Conservation (phyloP, 2,329 filamentous ascomycete species). For the Sporothrix mexicana region DNA sequence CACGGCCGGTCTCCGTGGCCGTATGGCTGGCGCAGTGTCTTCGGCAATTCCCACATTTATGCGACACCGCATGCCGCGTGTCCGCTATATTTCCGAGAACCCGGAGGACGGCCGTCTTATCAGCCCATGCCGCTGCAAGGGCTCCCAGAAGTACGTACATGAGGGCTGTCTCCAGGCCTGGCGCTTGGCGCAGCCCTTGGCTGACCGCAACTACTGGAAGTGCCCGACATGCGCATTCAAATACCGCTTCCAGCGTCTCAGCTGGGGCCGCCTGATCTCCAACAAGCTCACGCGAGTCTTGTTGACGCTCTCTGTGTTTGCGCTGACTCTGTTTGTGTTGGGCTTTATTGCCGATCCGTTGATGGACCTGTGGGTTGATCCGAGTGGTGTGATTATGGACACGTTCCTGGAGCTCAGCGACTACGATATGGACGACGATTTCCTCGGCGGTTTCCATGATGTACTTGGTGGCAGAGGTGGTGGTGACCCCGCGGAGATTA, state of each 20-base stretch:
- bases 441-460: constrained; percentile 25
- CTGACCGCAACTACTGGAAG: constrained; percentile 76
- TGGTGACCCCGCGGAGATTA: not conserved
- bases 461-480: constrained; percentile 48
- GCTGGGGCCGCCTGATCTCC: constrained; percentile 72
- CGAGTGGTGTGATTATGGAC: constrained; percentile 65
- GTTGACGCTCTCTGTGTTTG: constrained; percentile 74
- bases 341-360: constrained; percentile 94
- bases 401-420: constrained; percentile 54
- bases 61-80: constrained; percentile 41
- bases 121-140: constrained; percentile 91
- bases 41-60: constrained; percentile 44
- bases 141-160: constrained; percentile 91
- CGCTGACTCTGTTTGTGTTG: constrained; percentile 76
- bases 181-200: constrained; percentile 72
- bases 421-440: constrained; percentile 46
- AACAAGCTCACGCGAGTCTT: constrained; percentile 69
- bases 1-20: constrained; percentile 5
- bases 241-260: constrained; percentile 79
- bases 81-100: constrained; percentile 74
- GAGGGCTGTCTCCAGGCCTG: constrained; percentile 85
- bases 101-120: constrained; percentile 77
- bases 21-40: constrained; percentile 27
- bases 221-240: constrained; percentile 87
- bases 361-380: constrained; percentile 85